Evolutionary conservation across 768 basidiomycete genomes (phyloP).

Genomic region (Coprinopsis cinerea): DNA sequence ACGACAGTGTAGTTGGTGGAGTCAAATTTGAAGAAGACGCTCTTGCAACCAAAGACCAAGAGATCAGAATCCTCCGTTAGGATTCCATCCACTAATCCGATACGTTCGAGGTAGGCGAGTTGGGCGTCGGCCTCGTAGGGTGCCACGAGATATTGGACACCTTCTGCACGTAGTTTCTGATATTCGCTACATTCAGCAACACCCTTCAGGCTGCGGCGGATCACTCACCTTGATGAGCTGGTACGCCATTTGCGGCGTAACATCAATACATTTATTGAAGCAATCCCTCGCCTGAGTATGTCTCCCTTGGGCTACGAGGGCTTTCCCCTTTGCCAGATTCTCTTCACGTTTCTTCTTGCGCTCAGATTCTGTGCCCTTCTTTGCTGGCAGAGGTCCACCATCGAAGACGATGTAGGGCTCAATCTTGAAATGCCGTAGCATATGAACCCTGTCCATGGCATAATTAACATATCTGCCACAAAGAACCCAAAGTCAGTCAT

Average conservation of each 20-base stretch:
- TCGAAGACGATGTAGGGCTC: conserved; percentile 93
- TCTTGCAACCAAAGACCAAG: conserved; percentile 92
- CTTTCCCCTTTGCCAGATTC: conserved; percentile 66
- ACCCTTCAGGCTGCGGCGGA: not conserved
- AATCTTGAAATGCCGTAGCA: conserved; percentile 80
- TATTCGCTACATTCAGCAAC: conserved; percentile 9
- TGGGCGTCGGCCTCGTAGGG: conserved; percentile 99
- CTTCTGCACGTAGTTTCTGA: conserved; percentile 81
- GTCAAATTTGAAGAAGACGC: conserved; percentile 93
- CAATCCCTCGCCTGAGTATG: conserved; percentile 77
- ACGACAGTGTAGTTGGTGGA: conserved; percentile 54
- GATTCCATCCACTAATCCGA: conserved; percentile 81
- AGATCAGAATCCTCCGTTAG: conserved; percentile 98
- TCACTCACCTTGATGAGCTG: conserved; percentile 86
- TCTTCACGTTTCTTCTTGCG: conserved; percentile 74
- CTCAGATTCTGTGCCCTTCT: conserved; percentile 81
- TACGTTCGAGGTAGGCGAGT: conserved; percentile 83
- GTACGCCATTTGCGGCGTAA: conserved; percentile 95
- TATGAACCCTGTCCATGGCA: conserved; percentile 86
- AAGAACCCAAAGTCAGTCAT: not conserved
- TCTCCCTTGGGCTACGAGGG: conserved; percentile 72
- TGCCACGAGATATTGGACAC: conserved; percentile 82
- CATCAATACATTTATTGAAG: conserved; percentile 89
- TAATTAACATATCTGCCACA: conserved; percentile 85
- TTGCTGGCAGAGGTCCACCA: conserved; percentile 92